Base-by-base conservation (phyloP, 2,329 filamentous ascomycete species). In the Fusarium sp. region DNA sequence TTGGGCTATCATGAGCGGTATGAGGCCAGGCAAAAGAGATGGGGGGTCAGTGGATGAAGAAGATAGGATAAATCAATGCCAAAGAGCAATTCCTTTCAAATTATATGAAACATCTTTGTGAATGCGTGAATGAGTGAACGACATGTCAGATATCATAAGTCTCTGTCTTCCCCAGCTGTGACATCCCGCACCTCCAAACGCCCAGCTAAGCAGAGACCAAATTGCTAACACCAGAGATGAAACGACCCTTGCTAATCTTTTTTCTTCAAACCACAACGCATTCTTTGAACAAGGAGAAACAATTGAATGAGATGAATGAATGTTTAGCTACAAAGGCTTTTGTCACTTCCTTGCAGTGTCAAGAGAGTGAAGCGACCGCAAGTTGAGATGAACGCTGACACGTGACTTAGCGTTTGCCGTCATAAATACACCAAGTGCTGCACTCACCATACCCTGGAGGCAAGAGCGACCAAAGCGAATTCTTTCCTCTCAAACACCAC, bases 1-100 rank as follows among this genome's bases (percentile, higher is more conserved):
- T 67, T 66, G 47, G 72, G 69, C 71, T 75, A 71, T 66, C 72
- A 74, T 72, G 72, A 75, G 68, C 59, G 59, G 66, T 61, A 73
- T 67, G 73, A 71, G 54, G 62, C 68, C 67, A 64, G 59, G 57
- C 51, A 74, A 75, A 75, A 75, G 72, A 73, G 72, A 18, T 53
- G 37, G 72, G 65, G 58, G 65, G 58, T 55, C 51, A 48, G 50
- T 58, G 56, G 67, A 66, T 68, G 48, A 63, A 65, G 43, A 63
- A 71, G 58, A 60, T 71, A 71, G 68, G 61, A 72, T 55, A 71
- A 69, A 51, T 54, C 55, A 74, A 75, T 74, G 68, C 70, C 61
- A 72, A 58, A 60, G 69, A 47, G 69, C 69, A 75, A 54, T 59
- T 69, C 50, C 61, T 72, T 71, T 69, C 59, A 69, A 55, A 11